These are phyloP conservation scores for Sporothrix pseudoabietina DNA, from an alignment of 2,329 filamentous ascomycete species.

Conservation along the genomic window DNA sequence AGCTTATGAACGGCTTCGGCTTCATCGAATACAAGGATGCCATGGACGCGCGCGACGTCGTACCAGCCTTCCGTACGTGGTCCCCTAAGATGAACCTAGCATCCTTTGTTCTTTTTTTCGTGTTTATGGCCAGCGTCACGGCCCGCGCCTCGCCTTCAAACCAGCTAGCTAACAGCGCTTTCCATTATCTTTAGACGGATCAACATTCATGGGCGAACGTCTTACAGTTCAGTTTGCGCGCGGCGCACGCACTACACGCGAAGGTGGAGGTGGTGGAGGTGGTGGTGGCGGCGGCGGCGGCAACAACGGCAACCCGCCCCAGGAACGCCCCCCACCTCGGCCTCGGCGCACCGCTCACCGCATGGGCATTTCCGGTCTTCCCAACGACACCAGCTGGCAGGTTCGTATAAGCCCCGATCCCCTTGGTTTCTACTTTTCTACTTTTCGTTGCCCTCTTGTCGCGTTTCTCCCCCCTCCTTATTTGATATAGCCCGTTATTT, in stretches of 20 bases:
- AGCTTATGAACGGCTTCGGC: slow-evolving; percentile 99
- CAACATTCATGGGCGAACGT: slow-evolving; percentile 96
- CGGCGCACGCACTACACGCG: slow-evolving; percentile 64
- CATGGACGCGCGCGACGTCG: slow-evolving; percentile 96
- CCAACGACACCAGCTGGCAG: slow-evolving; percentile 99
- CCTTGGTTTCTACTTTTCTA: slow-evolving; percentile 28
- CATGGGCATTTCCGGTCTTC: slow-evolving; percentile 97
- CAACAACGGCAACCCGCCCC: slow-evolving; percentile 49
- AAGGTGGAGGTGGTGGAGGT: slow-evolving; percentile 35
- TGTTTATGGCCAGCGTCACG: slow-evolving; percentile 25
- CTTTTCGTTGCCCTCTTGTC: slow-evolving; percentile 1
- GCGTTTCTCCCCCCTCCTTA: neutral
- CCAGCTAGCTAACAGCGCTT: slow-evolving; percentile 35
- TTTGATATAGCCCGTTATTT: neutral
- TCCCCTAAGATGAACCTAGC: neutral
- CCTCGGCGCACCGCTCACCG: slow-evolving; percentile 92
- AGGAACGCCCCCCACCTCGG: slow-evolving; percentile 65
- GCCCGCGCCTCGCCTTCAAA: slow-evolving; percentile 35
- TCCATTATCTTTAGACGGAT: slow-evolving; percentile 72
- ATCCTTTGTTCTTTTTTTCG: slow-evolving; percentile 20
- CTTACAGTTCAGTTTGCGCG: slow-evolving; percentile 98
- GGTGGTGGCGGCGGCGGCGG: slow-evolving; percentile 28
- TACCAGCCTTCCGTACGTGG: slow-evolving; percentile 60
- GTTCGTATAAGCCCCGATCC: slow-evolving; percentile 66
- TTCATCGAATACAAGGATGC: slow-evolving; percentile 99